These are phyloP conservation scores for Cladosporium sphaerospermum DNA, from an alignment of 2,329 filamentous ascomycete genomes.

Conservation along the genomic window DNA sequence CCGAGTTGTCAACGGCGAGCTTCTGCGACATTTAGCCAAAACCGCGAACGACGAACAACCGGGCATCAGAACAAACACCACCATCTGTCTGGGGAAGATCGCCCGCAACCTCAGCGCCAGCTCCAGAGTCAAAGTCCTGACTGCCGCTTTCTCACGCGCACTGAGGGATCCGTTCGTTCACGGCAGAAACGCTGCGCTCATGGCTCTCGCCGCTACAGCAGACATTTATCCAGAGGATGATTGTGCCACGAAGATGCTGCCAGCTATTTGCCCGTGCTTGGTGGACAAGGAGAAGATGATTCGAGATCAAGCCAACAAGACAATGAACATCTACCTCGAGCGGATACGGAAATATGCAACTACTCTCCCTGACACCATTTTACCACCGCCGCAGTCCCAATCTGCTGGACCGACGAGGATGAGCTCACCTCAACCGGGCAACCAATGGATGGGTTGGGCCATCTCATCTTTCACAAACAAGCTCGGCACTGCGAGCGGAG, in stretches of 20 bases:
- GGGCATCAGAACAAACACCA: slow-evolving; percentile 95
- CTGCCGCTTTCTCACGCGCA: slow-evolving; percentile 84
- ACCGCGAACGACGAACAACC: slow-evolving; percentile 97
- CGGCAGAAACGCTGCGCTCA: slow-evolving; percentile 78
- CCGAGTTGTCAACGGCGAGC: slow-evolving; percentile 84
- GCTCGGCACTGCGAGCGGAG: slow-evolving; percentile 72
- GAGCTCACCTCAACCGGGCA: slow-evolving; percentile 60
- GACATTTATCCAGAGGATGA: slow-evolving; percentile 89
- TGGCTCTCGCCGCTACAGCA: slow-evolving; percentile 77
- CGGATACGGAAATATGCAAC: slow-evolving; percentile 73
- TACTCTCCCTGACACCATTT: slow-evolving; percentile 70
- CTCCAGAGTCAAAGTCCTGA: slow-evolving; percentile 80
- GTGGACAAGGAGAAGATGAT: slow-evolving; percentile 95
- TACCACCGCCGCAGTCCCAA: slow-evolving; percentile 58
- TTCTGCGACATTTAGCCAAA: slow-evolving; percentile 84
- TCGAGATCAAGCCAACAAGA: slow-evolving; percentile 85
- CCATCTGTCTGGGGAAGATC: slow-evolving; percentile 94
- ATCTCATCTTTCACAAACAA: slow-evolving; percentile 99
- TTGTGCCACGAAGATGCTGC: slow-evolving; percentile 74
- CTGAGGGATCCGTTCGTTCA: slow-evolving; percentile 92
- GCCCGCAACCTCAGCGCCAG: slow-evolving; percentile 73
- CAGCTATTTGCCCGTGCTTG: slow-evolving; percentile 73
- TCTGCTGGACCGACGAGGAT: slow-evolving; percentile 55
- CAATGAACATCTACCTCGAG: slow-evolving; percentile 77
- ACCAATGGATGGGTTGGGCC: slow-evolving; percentile 90